These are phyloP conservation scores for Pythium folliculosum DNA, from an alignment of 352 stramenopile genomes.

Conservation along the genomic window DNA sequence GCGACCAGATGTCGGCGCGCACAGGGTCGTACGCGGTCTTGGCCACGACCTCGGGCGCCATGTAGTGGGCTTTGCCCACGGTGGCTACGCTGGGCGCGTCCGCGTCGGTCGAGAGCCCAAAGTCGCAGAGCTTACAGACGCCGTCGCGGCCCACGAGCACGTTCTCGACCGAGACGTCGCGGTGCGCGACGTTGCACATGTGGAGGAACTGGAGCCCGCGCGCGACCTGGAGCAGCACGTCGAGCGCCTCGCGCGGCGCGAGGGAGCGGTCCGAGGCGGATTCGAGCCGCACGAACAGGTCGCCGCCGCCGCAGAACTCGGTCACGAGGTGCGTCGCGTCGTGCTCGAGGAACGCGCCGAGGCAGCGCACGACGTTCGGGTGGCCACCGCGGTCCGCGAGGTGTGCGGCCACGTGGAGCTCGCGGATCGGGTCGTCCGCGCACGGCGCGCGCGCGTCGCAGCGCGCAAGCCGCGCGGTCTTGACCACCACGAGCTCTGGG, in stretches of 20 bases:
- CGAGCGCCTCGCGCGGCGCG: background rate
- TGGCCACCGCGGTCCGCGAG: slow-evolving; percentile 30
- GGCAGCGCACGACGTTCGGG: slow-evolving; percentile 23
- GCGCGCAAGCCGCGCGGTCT: slow-evolving; percentile 30
- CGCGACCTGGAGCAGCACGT: background rate
- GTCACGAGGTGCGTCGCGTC: slow-evolving; percentile 24
- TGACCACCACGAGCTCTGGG: slow-evolving; percentile 37
- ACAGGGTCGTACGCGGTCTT: slow-evolving; percentile 12
- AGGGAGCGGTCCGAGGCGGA: background rate
- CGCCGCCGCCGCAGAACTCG: slow-evolving; percentile 26
- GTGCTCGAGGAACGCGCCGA: slow-evolving; percentile 28
- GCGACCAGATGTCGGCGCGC: slow-evolving; percentile 23
- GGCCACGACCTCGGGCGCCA: slow-evolving; percentile 35
- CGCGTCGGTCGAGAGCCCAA: slow-evolving; percentile 45
- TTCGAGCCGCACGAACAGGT: slow-evolving; percentile 17
- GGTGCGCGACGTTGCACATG: slow-evolving; percentile 42
- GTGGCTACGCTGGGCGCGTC: slow-evolving; percentile 5
- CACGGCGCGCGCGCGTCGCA: slow-evolving; percentile 27
- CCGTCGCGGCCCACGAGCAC: slow-evolving; percentile 35
- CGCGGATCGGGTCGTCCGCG: slow-evolving; percentile 30
- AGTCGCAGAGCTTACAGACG: slow-evolving; percentile 53
- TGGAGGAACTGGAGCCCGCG: slow-evolving; percentile 33
- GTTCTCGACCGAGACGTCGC: slow-evolving; percentile 62
- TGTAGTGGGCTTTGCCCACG: slow-evolving; percentile 34
- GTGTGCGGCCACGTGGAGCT: slow-evolving; percentile 20